A percentile compares a stretch with the other conserved stretches of the same genome.
phyloP scores from a whole-genome alignment of 805 yeast genomes.

The Groenewaldozyma salmanticensis region DNA sequence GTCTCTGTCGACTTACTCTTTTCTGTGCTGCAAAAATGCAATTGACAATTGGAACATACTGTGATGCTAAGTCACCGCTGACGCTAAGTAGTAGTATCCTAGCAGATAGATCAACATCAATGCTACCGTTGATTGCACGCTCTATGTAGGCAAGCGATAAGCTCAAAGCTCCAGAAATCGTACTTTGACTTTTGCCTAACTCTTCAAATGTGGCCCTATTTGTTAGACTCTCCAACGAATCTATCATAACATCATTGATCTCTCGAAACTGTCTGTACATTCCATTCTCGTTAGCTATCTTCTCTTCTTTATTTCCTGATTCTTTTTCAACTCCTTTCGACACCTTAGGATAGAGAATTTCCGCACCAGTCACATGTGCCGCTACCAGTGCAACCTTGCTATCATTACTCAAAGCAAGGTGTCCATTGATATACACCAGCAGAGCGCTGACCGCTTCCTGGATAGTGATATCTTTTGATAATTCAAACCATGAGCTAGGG shows the following conservation, averaged over 20 bases:
- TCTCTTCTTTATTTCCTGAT: slow-evolving; percentile 1
- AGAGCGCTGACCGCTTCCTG: slow-evolving; percentile 55
- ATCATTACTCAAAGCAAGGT: slow-evolving; percentile 71
- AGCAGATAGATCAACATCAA: slow-evolving; percentile 46
- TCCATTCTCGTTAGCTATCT: slow-evolving; percentile 30
- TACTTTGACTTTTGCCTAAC: slow-evolving; percentile 17
- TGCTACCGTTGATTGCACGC: slow-evolving; percentile 41
- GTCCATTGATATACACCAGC: slow-evolving; percentile 76
- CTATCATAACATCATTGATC: slow-evolving; percentile 65
- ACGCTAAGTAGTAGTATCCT: slow-evolving; percentile 55
- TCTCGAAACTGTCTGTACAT: slow-evolving; percentile 81
- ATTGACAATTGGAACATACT: slow-evolving; percentile 91
- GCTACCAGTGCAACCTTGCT: slow-evolving; percentile 78
- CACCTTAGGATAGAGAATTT: slow-evolving; percentile 53
- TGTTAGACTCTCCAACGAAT: slow-evolving; percentile 43
- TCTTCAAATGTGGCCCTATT: slow-evolving; percentile 26
- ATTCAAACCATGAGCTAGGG: slow-evolving; percentile 55
- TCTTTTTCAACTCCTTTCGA: slow-evolving; percentile 1
- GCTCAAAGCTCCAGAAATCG: slow-evolving; percentile 71
- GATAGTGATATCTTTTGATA: slow-evolving; percentile 33
- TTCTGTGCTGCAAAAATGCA: slow-evolving; percentile 93
- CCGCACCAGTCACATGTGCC: slow-evolving; percentile 61
- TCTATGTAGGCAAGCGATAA: slow-evolving; percentile 75
- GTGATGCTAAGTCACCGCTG: slow-evolving; percentile 64
- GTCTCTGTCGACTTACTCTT: slow-evolving; percentile 18